Conservation (phyloP, 495 filamentous ascomycete genomes). For the Penicillium egyptiacum region DNA sequence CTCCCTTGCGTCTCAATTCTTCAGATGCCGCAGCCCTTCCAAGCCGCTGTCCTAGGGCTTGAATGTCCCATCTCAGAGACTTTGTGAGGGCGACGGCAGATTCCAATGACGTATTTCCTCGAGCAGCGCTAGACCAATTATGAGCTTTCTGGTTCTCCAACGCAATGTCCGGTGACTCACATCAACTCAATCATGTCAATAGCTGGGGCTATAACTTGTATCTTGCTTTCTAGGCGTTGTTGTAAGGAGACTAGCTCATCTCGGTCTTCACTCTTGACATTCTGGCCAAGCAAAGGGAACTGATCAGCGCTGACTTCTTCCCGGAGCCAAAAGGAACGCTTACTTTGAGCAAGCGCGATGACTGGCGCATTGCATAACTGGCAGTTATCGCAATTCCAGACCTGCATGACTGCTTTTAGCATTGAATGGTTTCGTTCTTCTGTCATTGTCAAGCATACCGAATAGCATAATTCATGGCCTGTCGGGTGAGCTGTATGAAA, state of each 20-base stretch:
- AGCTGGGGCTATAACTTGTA: conserved; percentile 84
- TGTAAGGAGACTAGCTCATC: conserved; percentile 72
- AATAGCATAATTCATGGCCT: conserved; percentile 91
- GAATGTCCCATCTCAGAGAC: conserved; percentile 82
- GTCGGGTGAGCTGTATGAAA: conserved; percentile 61
- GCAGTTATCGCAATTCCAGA: conserved; percentile 90
- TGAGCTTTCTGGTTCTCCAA: conserved; percentile 6
- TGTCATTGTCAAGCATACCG: conserved; percentile 38
- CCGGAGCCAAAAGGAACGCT: conserved; percentile 7
- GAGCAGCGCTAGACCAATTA: conserved; percentile 60
- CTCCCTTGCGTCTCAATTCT: conserved; percentile 55
- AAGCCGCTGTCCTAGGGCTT: conserved; percentile 75
- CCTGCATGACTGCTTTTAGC: conserved; percentile 34
- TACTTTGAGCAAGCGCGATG: conserved; percentile 77
- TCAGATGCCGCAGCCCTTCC: conserved; percentile 66
- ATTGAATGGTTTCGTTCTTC: neutral
- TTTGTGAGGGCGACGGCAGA: conserved; percentile 85
- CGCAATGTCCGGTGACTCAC: conserved; percentile 41
- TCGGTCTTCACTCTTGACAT: conserved; percentile 64
- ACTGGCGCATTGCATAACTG: conserved; percentile 79
- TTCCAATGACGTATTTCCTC: conserved; percentile 93
- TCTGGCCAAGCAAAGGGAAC: conserved; percentile 40
- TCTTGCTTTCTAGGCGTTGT: conserved; percentile 76
- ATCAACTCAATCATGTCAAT: conserved; percentile 95
- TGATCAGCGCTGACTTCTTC: conserved; percentile 14